Base-by-base conservation (phyloP, 768 basidiomycete genomes). In the Mrakia blollopis region DNA sequence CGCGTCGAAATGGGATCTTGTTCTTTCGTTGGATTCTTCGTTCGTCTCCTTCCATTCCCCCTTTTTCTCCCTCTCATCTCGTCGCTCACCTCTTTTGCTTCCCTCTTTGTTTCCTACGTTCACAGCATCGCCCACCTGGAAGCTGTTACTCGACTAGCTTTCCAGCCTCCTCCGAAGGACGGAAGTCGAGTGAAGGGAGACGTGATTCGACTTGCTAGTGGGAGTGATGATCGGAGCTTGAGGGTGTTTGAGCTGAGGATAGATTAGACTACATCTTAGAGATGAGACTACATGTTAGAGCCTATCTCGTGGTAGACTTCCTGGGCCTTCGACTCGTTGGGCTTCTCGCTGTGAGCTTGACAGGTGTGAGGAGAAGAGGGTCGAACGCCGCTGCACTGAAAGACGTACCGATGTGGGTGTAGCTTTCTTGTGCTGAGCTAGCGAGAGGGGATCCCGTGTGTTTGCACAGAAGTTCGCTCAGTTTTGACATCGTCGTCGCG, bases 121-220 rank as follows among this genome's bases (percentile, higher is more conserved):
- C 4, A n/a, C 44, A 77, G 76, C 35, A 37, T 67, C 50, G 76
- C 76, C 14, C 76, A 77, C 52, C 76, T 77, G 21, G 70, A 77
- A 57, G 65, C 72, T 32, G 72, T 77, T 39, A 77, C 76, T 14
- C 76, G 76, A 9, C 65, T 77, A 6, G 71, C 76, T 14, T 77
- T 77, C 76, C 76, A 63, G 63, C 71, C 76, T 25, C 76, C 76
- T 52, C 32, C 61, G 32, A 30, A 54, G 28, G 30, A 68, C 16
- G 30, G 44, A 13, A 44, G 71, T 57, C 14, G 68, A 37, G 69
- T 39, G 37, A 23, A 16, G 14, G 28, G 14, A 14, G 32, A 30
- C 62, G 50, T 67, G 21, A 28, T 74, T 10, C 39, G 39, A 6
- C 57, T 77, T 28, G 76, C 76, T 4, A 73, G 71, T 21, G 39